Percentiles rank a stretch among this genome's conserved stretches.
Evolutionary conservation across 2,329 filamentous ascomycete species (phyloP).

Genomic region (Atkinsonella texensis): DNA sequence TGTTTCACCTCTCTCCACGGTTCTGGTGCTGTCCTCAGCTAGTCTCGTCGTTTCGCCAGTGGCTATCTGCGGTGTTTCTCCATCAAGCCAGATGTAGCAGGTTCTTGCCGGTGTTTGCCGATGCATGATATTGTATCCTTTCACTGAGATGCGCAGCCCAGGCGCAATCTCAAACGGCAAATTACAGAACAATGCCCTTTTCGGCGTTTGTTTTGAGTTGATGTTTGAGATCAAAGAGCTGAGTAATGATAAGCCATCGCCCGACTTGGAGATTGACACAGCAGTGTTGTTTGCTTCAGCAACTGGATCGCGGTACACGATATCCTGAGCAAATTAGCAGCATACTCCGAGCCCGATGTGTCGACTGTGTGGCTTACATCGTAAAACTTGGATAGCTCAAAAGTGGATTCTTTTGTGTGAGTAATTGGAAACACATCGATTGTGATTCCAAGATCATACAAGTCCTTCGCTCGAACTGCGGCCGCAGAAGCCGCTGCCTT

Average conservation of each 20-base stretch:
- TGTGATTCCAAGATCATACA: constrained; percentile 84
- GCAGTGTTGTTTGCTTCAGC: constrained; percentile 48
- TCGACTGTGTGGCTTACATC: constrained; percentile 44
- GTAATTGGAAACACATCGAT: constrained; percentile 93
- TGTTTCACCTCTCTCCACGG: constrained; percentile 69
- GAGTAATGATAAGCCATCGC: constrained; percentile 67
- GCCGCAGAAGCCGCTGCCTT: constrained; percentile 65
- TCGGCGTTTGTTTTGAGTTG: constrained; percentile 78
- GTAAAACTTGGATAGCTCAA: constrained; percentile 81
- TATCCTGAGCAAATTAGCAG: constrained; percentile 45
- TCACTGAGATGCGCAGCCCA: constrained; percentile 74
- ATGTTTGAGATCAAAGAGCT: constrained; percentile 76
- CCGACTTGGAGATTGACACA: constrained; percentile 52
- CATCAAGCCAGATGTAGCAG: constrained; percentile 78
- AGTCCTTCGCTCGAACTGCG: constrained; percentile 78
- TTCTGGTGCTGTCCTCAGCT: constrained; percentile 64
- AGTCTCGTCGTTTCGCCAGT: constrained; percentile 61
- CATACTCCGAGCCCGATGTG: neutral
- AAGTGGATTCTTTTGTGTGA: constrained; percentile 47
- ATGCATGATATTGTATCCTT: constrained; percentile 84
- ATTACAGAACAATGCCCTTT: constrained; percentile 74
- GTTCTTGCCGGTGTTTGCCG: constrained; percentile 69
- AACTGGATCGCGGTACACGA: constrained; percentile 70
- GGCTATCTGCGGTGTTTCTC: constrained; percentile 75
- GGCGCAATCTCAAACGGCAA: constrained; percentile 83